These are phyloP conservation scores for Debaryomyces prosopidis DNA, from an alignment of 805 yeast genomes.

Conservation along the genomic window DNA sequence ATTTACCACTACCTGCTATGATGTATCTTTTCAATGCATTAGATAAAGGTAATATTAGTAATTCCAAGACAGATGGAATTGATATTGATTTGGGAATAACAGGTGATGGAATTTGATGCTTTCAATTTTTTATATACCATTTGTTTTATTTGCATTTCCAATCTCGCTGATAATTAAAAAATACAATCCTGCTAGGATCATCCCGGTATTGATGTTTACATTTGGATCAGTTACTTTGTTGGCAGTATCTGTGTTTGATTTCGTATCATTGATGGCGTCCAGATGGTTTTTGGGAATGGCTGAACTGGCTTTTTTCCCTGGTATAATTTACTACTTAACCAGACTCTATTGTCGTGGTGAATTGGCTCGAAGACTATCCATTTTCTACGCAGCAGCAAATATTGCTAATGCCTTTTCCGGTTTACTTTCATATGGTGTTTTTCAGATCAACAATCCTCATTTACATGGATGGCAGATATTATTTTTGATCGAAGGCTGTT, in stretches of 20 bases:
- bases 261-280: constrained; percentile 33
- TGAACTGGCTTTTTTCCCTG: constrained; percentile 41
- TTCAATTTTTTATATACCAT: constrained; percentile 47
- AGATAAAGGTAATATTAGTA: constrained; percentile 50
- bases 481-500: constrained; percentile 46
- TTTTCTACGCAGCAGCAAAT: constrained; percentile 36
- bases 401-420: constrained; percentile 41
- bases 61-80: constrained; percentile 50
- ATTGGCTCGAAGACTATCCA: constrained; percentile 34
- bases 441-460: constrained; percentile 36
- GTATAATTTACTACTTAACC: constrained; percentile 36
- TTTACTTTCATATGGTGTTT: constrained; percentile 30
- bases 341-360: constrained; percentile 39
- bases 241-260: constrained; percentile 40
- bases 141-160: constrained; percentile 47
- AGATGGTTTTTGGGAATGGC: constrained; percentile 38
- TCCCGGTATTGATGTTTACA: constrained; percentile 45
- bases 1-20: constrained; percentile 46
- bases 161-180: constrained; percentile 40
- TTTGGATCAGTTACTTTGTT: constrained; percentile 45
- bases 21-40: constrained; percentile 50
- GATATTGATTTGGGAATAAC: constrained; percentile 40
- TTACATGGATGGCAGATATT: constrained; percentile 51
- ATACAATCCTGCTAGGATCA: constrained; percentile 44
- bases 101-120: constrained; percentile 47